Percentiles rank a stretch among this genome's conserved stretches.
Evolutionary conservation across 805 yeast species (phyloP).

Genomic region (Pichia rugopelliculosa): DNA sequence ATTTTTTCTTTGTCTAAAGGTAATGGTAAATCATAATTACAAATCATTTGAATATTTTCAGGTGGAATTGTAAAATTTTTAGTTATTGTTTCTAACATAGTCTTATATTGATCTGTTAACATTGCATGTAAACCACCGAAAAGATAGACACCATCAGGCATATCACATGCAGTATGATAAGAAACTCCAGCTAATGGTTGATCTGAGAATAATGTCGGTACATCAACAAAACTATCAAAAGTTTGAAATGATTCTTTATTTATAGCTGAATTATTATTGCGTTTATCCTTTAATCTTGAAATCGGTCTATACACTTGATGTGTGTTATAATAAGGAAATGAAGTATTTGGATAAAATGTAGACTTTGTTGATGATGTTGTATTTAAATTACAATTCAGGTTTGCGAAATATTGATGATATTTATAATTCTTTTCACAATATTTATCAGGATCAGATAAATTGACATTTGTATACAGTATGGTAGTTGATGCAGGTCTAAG

Average conservation of each 20-base stretch:
- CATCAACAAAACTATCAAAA: slow-evolving; percentile 19
- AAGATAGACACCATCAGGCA: slow-evolving; percentile 32
- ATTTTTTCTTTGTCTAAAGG: slow-evolving; percentile 38
- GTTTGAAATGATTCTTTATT: slow-evolving; percentile 6
- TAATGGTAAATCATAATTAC: slow-evolving; percentile 35
- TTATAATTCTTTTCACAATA: slow-evolving; percentile 7
- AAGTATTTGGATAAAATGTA: background rate
- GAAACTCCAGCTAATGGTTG: slow-evolving; percentile 35
- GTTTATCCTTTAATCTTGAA: background rate
- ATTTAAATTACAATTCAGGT: background rate
- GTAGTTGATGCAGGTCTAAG: slow-evolving; percentile 14
- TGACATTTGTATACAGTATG: slow-evolving; percentile 13
- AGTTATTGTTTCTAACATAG: slow-evolving; percentile 21
- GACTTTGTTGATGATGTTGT: background rate
- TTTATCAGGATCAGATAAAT: slow-evolving; percentile 4
- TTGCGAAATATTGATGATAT: slow-evolving; percentile 20
- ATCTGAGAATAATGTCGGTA: slow-evolving; percentile 33
- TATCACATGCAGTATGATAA: slow-evolving; percentile 37
- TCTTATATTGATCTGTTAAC: slow-evolving; percentile 19
- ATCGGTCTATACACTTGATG: slow-evolving; percentile 12
- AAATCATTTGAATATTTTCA: slow-evolving; percentile 23
- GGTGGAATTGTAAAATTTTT: slow-evolving; percentile 28
- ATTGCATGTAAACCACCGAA: slow-evolving; percentile 38
- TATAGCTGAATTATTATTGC: no score
- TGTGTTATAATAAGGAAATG: slow-evolving; percentile 5